Base-by-base conservation (phyloP, 352 stramenopile genomes). In the Globisporangium spiculum region DNA sequence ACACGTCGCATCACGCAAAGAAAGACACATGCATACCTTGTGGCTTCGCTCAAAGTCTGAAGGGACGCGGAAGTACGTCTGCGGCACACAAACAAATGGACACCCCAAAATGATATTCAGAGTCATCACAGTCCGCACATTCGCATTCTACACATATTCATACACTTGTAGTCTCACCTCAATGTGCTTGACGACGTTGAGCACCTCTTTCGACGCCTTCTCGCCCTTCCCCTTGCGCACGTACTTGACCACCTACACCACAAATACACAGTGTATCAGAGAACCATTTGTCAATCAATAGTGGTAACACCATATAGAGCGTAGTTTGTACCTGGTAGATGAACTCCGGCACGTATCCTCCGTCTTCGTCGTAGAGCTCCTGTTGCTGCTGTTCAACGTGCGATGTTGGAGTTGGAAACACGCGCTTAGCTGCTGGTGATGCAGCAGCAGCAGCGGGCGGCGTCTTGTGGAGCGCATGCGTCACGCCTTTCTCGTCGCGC, bases 211-310 rank as follows among this genome's bases (percentile, higher is more conserved):
- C 1, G 76, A 71, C 7, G 86, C 67, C 9, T 74, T 52, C 65
- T 76, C 71, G 27, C 60, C 73, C 41, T 83, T 41, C 5, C 72
- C 68, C 24, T 78, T 83, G 61, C 74, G 76, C 44, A 57, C 70
- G 61, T 91, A 91, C 67, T 90, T 86, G 68, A 90, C 77, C 41
- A 70, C 77, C 71, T 87, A 24, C 27, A 56, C 3, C 24, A 50
- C 24, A 30, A 48, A 57, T 56, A 32, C 24, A 32, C 50, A 22
- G 9, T 1, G 4, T 34, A 65, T 60, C 18, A 34, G 20, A 44
- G 8, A 53, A 58, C 44, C 14, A 57, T 60, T 24, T 12, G 22
- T 24, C 2, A n/a, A 57, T 27, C 12, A 14, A 46, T 46, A 46
- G 52, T 9, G 22, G 1, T 9, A 12, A 44, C 32, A n/a, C 14